Conservation (phyloP, 345 rosid species). For the Salix arbutifolia region DNA sequence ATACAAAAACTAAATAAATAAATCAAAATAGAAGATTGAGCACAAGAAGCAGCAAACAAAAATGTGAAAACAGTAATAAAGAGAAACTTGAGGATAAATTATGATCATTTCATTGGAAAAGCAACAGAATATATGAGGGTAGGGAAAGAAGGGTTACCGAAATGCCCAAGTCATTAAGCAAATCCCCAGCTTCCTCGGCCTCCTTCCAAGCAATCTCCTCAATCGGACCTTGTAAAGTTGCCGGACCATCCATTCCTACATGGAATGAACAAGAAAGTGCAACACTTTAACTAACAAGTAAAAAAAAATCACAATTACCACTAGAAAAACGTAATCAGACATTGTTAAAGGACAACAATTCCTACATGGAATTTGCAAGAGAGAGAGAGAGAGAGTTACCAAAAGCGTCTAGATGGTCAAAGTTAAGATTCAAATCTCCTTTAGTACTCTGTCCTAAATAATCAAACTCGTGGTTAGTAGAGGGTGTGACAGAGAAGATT, state of each 20-base stretch:
- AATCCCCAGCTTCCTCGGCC: conserved; percentile 65
- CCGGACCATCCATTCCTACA: conserved; percentile 58
- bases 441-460: conserved; percentile 91
- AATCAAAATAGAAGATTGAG: neutral
- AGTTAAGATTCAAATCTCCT: conserved; percentile 85
- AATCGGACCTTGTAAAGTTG: conserved; percentile 74
- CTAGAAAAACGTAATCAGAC: neutral
- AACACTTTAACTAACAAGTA: neutral
- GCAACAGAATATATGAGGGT: neutral
- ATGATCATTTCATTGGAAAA: neutral
- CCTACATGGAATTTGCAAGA: neutral
- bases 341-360: neutral
- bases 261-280: neutral
- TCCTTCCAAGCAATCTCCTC: conserved; percentile 79
- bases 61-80: too few species aligned
- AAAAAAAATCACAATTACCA: neutral
- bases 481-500: conserved; percentile 64
- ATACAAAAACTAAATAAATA: neutral
- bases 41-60: too few species aligned
- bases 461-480: conserved; percentile 65
- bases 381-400: conserved; percentile 25
- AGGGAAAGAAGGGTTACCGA: conserved; percentile 41
- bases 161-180: conserved; percentile 72
- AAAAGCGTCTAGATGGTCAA: conserved; percentile 53
- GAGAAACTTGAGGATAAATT: neutral